Evolutionary conservation across 352 stramenopile species (phyloP), one percentile per base, ranked within the genome.

Genomic region (Globisporangium heterothallicum): DNA sequence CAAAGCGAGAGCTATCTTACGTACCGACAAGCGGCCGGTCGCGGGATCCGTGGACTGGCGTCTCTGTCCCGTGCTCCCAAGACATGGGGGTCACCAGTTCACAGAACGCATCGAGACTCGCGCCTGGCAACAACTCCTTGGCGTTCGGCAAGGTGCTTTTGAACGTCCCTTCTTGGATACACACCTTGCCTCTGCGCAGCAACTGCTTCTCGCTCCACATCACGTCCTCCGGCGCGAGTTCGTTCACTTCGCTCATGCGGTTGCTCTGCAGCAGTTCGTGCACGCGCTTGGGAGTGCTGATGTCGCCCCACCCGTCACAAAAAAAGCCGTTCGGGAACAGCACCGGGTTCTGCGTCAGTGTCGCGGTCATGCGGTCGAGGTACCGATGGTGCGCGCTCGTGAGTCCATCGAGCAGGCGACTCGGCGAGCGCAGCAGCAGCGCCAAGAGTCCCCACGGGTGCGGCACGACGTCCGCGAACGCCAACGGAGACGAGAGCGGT

Each of bases 251-350:
- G 45, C 54, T 67, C 74, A 86, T 88, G 22, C 70, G 72, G 57
- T 77, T 65, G 64, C 74, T 86, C 58, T 84, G 65, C 12, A 88
- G 56, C 42, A 88, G 49, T 47, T 77, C 63, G 6, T 59, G 67
- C 16, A 92, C 68, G 3, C 79, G 69, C 51, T 53, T 56, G 7
- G 76, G 71, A 12, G 78, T 86, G 47, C 73, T 78, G 34, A 89
- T 60, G 50, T 92, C 81, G 6, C 80, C 81, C 81, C 81, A 92
- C 0, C 78, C 81, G 45, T 92, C 81, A 22, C 72, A 82, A 61
- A 92, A 92, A 63, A 89, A 92, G 22, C 81, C 81, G 22, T 74
- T 67, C 1, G 81, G 81, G 46, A 89, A 92, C n/a, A 92, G 54
- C 38, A 89, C 50, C 13, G 76, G 64, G 59, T 80, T 84, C 45